Evolutionary conservation across 192 early-diverging fungal species (phyloP).

Genomic region (Backusella circina): DNA sequence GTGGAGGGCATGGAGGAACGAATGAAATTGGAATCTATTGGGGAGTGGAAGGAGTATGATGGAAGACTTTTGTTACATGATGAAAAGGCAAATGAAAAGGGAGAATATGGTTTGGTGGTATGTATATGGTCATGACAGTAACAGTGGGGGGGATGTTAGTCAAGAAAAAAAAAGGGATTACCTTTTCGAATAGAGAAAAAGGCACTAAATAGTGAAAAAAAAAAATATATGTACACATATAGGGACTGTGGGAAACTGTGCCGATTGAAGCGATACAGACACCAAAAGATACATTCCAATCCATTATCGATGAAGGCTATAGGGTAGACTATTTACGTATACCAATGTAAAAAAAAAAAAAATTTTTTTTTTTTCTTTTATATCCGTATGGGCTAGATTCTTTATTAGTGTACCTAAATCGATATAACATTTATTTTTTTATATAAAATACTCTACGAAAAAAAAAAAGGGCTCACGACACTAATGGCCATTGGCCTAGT

Average conservation of each 20-base stretch:
- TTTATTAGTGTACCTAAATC: no score
- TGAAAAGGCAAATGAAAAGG: slow-evolving; percentile 40
- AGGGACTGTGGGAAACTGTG: slow-evolving; percentile 52
- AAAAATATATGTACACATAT: neutral
- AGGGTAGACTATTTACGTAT: slow-evolving; percentile 55
- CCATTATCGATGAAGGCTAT: slow-evolving; percentile 48
- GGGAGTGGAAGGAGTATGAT: slow-evolving; percentile 46
- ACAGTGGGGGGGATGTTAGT: neutral
- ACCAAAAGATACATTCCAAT: slow-evolving; percentile 52
- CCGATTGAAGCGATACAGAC: slow-evolving; percentile 45
- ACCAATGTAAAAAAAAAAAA: slow-evolving; percentile 57
- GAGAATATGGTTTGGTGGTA: slow-evolving; percentile 50
- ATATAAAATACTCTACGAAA: no score
- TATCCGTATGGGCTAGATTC: no score
- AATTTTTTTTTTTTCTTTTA: no score
- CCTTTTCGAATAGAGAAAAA: neutral
- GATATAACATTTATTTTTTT: no score
- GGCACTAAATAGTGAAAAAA: neutral
- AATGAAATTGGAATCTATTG: slow-evolving; percentile 53
- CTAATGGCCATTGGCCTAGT: no score
- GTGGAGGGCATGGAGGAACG: slow-evolving; percentile 61
- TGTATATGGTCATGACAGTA: neutral
- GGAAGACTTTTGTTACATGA: slow-evolving; percentile 57
- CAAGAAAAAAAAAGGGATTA: neutral
- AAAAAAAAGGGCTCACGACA: no score